phyloP scores from a whole-genome alignment of 768 basidiomycete species.

The Cyclocybe aegerita region DNA sequence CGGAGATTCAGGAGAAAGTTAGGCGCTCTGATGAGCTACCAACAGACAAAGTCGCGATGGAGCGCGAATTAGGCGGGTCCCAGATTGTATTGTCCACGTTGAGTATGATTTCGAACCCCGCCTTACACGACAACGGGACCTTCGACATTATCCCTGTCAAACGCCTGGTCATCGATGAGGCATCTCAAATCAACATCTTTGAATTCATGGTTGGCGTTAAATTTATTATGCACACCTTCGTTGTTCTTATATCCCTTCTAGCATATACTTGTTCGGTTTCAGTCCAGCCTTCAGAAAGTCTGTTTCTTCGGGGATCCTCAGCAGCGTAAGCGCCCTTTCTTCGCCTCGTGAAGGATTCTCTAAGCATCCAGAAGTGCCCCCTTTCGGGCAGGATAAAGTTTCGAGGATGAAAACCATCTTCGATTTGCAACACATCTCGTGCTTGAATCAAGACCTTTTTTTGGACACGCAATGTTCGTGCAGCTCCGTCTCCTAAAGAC shows the following conservation, averaged over 20 bases:
- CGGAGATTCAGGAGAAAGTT: slow-evolving; percentile 26
- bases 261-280: slow-evolving; percentile 44
- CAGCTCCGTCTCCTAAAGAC: not conserved
- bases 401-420: slow-evolving; percentile 43
- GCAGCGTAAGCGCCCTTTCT: slow-evolving; percentile 37
- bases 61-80: slow-evolving; percentile 24
- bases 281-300: slow-evolving; percentile 35
- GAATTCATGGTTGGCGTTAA: slow-evolving; percentile 41
- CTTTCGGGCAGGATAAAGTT: slow-evolving; percentile 43
- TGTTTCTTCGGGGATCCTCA: slow-evolving; percentile 57
- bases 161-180: slow-evolving; percentile 57
- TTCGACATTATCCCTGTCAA: slow-evolving; percentile 39
- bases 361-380: slow-evolving; percentile 39
- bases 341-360: not conserved
- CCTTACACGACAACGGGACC: slow-evolving; percentile 29
- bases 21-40: slow-evolving; percentile 44
- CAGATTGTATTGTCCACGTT: slow-evolving; percentile 46
- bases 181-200: slow-evolving; percentile 48
- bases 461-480: slow-evolving; percentile 48
- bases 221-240: not conserved
- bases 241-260: slow-evolving; percentile 13
- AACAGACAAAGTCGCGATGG: slow-evolving; percentile 17
- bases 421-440: slow-evolving; percentile 38
- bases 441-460: slow-evolving; percentile 26
- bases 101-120: slow-evolving; percentile 49